Conservation (phyloP, 2,329 filamentous ascomycete genomes). For the Gaeumannomyces tritici region DNA sequence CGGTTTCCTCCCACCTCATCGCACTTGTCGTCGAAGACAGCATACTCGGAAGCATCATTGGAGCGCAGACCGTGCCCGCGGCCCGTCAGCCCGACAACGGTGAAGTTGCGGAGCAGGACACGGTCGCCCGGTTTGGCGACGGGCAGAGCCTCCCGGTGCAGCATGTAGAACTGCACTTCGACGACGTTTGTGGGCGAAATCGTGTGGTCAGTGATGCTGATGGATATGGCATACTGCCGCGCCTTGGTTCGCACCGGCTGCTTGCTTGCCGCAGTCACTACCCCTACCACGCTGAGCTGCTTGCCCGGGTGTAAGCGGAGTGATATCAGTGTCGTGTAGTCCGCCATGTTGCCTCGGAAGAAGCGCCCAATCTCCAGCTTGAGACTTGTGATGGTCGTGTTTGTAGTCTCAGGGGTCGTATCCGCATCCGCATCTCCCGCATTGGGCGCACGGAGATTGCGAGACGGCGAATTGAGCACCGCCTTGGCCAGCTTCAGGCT, state of each 20-base stretch:
- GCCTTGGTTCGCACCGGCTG: conserved; percentile 44
- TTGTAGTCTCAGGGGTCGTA: conserved; percentile 1
- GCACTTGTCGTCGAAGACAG: conserved; percentile 40
- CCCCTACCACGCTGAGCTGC: conserved; percentile 42
- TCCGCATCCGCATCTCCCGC: neutral
- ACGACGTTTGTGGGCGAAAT: conserved; percentile 37
- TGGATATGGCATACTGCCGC: conserved; percentile 49
- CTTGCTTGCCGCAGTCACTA: conserved; percentile 34
- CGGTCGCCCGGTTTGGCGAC: conserved; percentile 45
- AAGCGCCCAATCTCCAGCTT: conserved; percentile 36
- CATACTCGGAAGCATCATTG: conserved; percentile 51
- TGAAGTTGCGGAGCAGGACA: conserved; percentile 47
- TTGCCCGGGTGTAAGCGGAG: conserved; percentile 40
- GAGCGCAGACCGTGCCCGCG: conserved; percentile 46
- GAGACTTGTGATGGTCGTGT: conserved; percentile 15
- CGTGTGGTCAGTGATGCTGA: conserved; percentile 48
- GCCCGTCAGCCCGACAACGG: conserved; percentile 40
- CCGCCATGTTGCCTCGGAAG: conserved; percentile 38
- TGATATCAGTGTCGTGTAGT: conserved; percentile 41
- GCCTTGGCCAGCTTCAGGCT: conserved; percentile 20
- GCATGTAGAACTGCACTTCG: conserved; percentile 48
- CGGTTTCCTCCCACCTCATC: neutral
- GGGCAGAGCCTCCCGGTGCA: conserved; percentile 47
- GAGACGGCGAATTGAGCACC: conserved; percentile 19
- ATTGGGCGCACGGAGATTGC: conserved; percentile 11